Conservation (phyloP, 345 rosid species). For the Citrus hindsii region DNA sequence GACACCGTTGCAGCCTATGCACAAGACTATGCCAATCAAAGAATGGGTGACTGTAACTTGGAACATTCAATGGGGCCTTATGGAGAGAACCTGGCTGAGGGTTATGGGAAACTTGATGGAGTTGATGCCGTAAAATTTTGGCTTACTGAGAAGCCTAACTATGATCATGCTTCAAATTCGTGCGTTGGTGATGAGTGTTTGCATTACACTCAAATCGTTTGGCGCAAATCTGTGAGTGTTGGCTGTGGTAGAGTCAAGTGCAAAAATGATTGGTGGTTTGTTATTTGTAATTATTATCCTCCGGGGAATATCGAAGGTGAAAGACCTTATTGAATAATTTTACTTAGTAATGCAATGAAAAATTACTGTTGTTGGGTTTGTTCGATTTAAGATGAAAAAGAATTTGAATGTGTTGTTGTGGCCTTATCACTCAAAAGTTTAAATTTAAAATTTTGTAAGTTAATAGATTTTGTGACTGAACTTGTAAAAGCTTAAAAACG, state of each 20-base stretch:
- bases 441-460: too few relatives aligned
- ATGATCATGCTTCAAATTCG: constrained; percentile 13
- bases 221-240: constrained; percentile 7
- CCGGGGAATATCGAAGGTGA: constrained; percentile 15
- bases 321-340: constrained; percentile 5
- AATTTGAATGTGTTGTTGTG: too few relatives aligned
- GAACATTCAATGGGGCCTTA: constrained; percentile 31
- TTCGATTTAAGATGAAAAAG: too few relatives aligned
- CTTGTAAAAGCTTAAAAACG: too few relatives aligned
- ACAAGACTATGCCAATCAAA: constrained; percentile 4
- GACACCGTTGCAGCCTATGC: constrained; percentile 16
- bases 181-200: constrained; percentile 14
- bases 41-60: constrained; percentile 3
- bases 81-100: constrained; percentile 29
- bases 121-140: constrained; percentile 21
- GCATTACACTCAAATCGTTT: constrained; percentile 38
- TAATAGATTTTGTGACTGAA: too few relatives aligned
- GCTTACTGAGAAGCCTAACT: constrained; percentile 24
- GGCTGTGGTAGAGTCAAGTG: constrained; percentile 29
- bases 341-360: too few relatives aligned
- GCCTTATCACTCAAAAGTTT: too few relatives aligned
- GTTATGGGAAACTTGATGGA: constrained; percentile 3
- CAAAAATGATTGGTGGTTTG: constrained; percentile 17
- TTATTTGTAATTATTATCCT: constrained; percentile 23
- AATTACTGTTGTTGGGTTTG: too few relatives aligned